Evolutionary conservation across 2,329 filamentous ascomycete species (phyloP), one percentile per base, ranked within the genome.

Genomic region (Ambrosiella beaveri): DNA sequence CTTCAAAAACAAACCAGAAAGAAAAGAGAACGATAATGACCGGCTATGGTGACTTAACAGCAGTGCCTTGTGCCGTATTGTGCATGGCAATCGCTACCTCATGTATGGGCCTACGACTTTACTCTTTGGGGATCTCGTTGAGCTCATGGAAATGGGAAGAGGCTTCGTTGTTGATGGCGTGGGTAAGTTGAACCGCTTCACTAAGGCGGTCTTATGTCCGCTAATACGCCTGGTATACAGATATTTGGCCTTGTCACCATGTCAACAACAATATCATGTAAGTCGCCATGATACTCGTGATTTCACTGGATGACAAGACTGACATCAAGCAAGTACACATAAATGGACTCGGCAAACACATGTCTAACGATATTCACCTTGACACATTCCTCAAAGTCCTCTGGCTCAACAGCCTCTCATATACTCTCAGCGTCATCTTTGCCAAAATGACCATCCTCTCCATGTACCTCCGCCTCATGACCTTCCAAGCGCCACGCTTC

Each of bases 71-170:
- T 45, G 61, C 62, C 19, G 58, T 62, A 41, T 19, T 63, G 56
- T 60, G 57, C 15, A 61, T 61, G 27, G 57, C 52, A 13, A 57
- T 70, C 3, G 65, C 69, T 3, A 66, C 66, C 9, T 40, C 65
- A 1, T 62, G 68, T 40, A 64, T 69, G 12, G 59, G 61, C 4
- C 51, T 68, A 41, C 68, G 69, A 8, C 64, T 71, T 55, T 71
- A 67, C 57, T 68, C 69, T n/a, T 63, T 68, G 56, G 62, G 63
- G 12, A 61, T 63, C 9, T 61, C 71, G 55, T 65, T 69, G 36
- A 68, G 66, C 60, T 64, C 67, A 50, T 64, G 69, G 57, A 66
- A 66, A 53, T 53, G 63, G 17, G 69, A 71, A 54, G 68, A 71
- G 61, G 69, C 67, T 64, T 63, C 65, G 19, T 66, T 70, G 51